Base-by-base conservation (phyloP, 495 filamentous ascomycete species). In the Hypoxylon perforatum region DNA sequence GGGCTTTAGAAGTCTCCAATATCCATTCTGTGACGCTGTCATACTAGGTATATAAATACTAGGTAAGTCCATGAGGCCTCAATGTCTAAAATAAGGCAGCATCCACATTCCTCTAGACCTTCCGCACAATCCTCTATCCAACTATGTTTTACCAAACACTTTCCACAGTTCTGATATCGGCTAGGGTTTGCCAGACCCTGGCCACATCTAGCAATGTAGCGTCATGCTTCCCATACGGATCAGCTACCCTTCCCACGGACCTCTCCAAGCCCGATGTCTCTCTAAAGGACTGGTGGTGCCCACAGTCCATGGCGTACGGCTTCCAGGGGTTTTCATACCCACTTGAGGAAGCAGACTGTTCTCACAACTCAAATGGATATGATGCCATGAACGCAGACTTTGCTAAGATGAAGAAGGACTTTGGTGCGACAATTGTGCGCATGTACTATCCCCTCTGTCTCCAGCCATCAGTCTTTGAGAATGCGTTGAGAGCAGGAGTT, bases 281-380 rank as follows among this genome's bases (percentile, higher is more conserved):
- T 15, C 63, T 67, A 15, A n/a, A 41, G 30, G 30, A 67, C 19
- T 67, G 63, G 63, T 55, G 50, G 50, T 67, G 63, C 42, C 63
- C 63, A 12, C 49, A 46, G 47, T 52, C 48, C 8, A 61, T 55
- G 47, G 57, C 49, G 4, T 67, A 61, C 30, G 63, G 63, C 57
- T 67, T 67, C 56, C 48, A 61, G n/a, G 63, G 63, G 8, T 67
- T 67, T 46, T 61, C 56, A 18, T 67, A 67, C 44, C 63, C 63
- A 25, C 50, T 67, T 7, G 63, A 67, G 12, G 57, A 55, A 15
- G 28, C 48, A 30, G 38, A 61, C 36, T 67, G 63, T 49, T 49
- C 48, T 14, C 56, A 22, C 36, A 33, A 21, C 1, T 25, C 25
- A 39, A 61, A 67, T 48, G 38, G 63, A 48, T 67, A 55, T 33